These are phyloP conservation scores for Neofusicoccum ribis DNA, from an alignment of 2,329 filamentous ascomycete species.

Conservation along the genomic window DNA sequence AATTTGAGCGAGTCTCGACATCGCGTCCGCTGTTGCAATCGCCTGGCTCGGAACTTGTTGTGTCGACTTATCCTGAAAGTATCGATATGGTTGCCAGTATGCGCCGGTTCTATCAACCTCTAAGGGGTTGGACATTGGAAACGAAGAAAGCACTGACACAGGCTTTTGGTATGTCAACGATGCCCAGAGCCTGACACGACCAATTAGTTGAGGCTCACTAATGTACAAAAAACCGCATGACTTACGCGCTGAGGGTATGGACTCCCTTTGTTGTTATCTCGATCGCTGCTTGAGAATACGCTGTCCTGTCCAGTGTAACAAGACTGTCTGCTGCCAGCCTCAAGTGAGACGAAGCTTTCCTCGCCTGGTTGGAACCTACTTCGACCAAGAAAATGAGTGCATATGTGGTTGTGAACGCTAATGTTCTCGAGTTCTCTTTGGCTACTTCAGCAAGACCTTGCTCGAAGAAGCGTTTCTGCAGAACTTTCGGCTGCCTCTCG, in stretches of 20 bases:
- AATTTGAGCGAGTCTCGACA: conserved; percentile 25
- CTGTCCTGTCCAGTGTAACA: background rate
- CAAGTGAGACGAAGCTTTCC: conserved; percentile 28
- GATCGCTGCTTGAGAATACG: conserved; percentile 20
- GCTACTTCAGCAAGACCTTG: conserved; percentile 23
- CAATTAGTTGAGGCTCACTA: background rate
- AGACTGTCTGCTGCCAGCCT: conserved; percentile 25
- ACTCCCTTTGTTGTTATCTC: conserved; percentile 24
- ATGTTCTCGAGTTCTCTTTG: conserved; percentile 22
- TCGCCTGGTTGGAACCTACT: conserved; percentile 26
- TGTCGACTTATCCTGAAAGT: conserved; percentile 23
- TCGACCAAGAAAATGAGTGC: conserved; percentile 32
- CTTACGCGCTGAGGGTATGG: conserved; percentile 24
- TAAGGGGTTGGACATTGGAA: conserved; percentile 23
- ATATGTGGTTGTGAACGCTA: conserved; percentile 27
- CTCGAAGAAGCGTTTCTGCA: conserved; percentile 26
- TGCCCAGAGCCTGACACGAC: conserved; percentile 21
- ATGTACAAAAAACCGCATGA: background rate
- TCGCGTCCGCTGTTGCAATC: conserved; percentile 25
- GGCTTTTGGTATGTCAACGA: conserved; percentile 29
- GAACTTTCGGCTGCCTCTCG: conserved; percentile 19
- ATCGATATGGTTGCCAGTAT: conserved; percentile 29
- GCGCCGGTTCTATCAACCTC: conserved; percentile 22
- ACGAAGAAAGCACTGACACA: conserved; percentile 21
- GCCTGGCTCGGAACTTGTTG: conserved; percentile 26